These are phyloP conservation scores for Candida albicans DNA, from an alignment of 1,139 yeast genomes.

Conservation along the genomic window DNA sequence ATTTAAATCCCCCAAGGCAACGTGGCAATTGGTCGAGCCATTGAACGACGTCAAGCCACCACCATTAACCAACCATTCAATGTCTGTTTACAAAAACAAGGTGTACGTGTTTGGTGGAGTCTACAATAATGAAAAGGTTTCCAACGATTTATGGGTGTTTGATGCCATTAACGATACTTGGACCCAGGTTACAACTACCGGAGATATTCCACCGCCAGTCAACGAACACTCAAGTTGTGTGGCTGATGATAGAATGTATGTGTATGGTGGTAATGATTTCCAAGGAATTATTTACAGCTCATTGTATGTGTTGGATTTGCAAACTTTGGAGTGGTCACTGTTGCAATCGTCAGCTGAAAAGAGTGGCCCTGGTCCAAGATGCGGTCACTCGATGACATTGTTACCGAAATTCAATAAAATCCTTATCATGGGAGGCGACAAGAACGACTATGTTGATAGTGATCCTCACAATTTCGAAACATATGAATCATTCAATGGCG, in stretches of 20 bases:
- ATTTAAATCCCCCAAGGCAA: constrained; percentile 79
- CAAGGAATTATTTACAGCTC: constrained; percentile 71
- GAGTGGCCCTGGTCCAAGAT: constrained; percentile 74
- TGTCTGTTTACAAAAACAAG: constrained; percentile 76
- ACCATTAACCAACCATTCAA: constrained; percentile 88
- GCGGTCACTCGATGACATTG: constrained; percentile 91
- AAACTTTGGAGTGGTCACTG: constrained; percentile 71
- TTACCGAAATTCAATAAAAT: constrained; percentile 65
- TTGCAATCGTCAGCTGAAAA: constrained; percentile 44
- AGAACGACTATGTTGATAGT: constrained; percentile 52
- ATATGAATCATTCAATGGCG: constrained; percentile 53
- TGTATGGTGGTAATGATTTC: constrained; percentile 87
- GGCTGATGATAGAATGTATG: constrained; percentile 75
- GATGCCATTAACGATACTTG: constrained; percentile 71
- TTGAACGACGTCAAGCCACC: constrained; percentile 66
- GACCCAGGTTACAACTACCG: constrained; percentile 54
- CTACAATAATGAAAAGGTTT: constrained; percentile 73
- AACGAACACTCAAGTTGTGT: constrained; percentile 90
- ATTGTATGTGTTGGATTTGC: constrained; percentile 74
- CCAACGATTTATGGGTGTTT: constrained; percentile 79
- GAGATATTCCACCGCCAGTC: constrained; percentile 77
- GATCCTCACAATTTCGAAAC: constrained; percentile 42
- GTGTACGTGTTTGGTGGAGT: constrained; percentile 91
- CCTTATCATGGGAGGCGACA: constrained; percentile 90
- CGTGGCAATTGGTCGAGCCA: constrained; percentile 77